Conservation (phyloP, 495 filamentous ascomycete species). For the Lepidopterella palustris region DNA sequence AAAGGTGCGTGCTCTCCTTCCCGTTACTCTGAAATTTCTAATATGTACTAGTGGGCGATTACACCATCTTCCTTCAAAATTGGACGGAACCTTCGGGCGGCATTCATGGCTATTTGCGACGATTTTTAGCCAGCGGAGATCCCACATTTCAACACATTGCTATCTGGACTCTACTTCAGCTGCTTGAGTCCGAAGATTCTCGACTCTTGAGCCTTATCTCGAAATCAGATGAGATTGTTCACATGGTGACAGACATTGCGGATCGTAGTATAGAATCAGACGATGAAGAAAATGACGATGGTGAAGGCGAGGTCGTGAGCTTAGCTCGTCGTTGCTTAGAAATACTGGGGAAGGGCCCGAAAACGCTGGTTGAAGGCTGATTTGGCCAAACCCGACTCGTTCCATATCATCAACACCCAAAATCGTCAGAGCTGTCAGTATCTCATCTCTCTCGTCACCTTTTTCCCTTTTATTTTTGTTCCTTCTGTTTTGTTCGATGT, state of each 20-base stretch:
- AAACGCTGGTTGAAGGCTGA: slow-evolving; percentile 52
- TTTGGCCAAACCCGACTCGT: not conserved
- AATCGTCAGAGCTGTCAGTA: slow-evolving; percentile 1
- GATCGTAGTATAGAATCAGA: slow-evolving; percentile 88
- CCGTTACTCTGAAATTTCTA: not conserved
- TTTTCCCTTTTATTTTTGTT: slow-evolving; percentile 6
- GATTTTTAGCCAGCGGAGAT: slow-evolving; percentile 90
- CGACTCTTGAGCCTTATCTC: slow-evolving; percentile 77
- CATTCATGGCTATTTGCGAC: slow-evolving; percentile 87
- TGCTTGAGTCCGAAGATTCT: slow-evolving; percentile 88
- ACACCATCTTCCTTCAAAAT: slow-evolving; percentile 88
- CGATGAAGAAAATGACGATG: slow-evolving; percentile 75
- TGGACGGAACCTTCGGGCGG: slow-evolving; percentile 90
- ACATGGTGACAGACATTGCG: slow-evolving; percentile 83
- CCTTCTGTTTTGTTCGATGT: slow-evolving; percentile 15
- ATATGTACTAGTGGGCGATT: slow-evolving; percentile 72
- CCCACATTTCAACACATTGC: slow-evolving; percentile 98
- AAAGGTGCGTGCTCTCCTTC: slow-evolving; percentile 58
- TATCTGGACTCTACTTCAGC: slow-evolving; percentile 93
- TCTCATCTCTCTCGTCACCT: slow-evolving; percentile 3
- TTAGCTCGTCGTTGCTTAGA: slow-evolving; percentile 86
- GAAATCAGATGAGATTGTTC: slow-evolving; percentile 78
- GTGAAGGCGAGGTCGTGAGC: slow-evolving; percentile 87
- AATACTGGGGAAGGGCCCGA: slow-evolving; percentile 57
- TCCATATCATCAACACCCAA: not conserved